Base-by-base conservation (phyloP, 345 rosid species). In the Firmiana major region DNA sequence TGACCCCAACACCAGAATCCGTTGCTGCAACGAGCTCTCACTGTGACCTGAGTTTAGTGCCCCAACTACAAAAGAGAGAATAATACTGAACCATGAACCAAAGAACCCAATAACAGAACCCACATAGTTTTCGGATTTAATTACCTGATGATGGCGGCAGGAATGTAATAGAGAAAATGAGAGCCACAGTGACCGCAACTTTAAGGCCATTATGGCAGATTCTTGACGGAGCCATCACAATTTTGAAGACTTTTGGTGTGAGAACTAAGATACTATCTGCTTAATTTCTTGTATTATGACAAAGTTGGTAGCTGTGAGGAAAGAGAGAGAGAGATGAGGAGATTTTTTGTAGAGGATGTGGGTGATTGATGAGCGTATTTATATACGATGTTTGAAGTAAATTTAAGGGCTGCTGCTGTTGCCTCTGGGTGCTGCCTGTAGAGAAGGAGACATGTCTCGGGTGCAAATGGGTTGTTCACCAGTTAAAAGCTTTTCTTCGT, bases 1-100 rank as follows among this genome's bases (percentile, higher is more conserved):
- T 77, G 98, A 94, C 31, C 98, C 98, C 79, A 90, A 10, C 63
- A 88, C 83, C 88, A 67, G 74, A 82, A 81, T 79, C 70, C 57
- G 78, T 31, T 45, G 67, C 81, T 67, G 66, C 75, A 82, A n/a
- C 28, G 10, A 60, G 43, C 78, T 71, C 51, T 65, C 28, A 65
- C 49, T n/a, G 9, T 40, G 6, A 36, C 45, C 46, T 19, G 45
- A 51, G 17, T 53, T 53, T 2, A 34, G 62, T 19, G 60, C 13
- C 34, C 63, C 63, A 11, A 53, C 63, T 71, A 43, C 59, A 70
- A 28, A 49, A 70, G 38, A 34, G 16, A 19, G 0, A 10, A 15
- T 24, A 57, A 17, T 45, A 57, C 62, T 24, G 17, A 31, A 34
- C 21, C 36, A 2, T 48, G 24, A 54, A n/a, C 6, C 19, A 13